phyloP scores from a whole-genome alignment of 139 green algal species.

The Chlorella ohadii region DNA sequence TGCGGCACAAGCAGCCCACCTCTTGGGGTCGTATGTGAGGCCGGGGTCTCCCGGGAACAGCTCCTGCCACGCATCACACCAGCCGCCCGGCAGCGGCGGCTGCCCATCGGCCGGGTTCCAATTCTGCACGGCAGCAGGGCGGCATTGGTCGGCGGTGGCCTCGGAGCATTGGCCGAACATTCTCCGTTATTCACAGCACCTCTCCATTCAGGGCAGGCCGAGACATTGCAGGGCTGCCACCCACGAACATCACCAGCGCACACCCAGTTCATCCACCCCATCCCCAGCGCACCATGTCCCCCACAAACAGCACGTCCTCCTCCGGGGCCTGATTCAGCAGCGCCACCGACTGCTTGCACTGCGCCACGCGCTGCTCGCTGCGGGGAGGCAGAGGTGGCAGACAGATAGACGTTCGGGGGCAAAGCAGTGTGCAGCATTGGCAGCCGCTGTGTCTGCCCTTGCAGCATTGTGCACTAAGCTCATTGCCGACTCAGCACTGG shows the following conservation, averaged over 20 bases:
- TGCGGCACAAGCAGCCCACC: no score
- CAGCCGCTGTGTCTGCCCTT: no score
- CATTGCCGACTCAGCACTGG: no score
- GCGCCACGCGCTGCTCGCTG: constrained; percentile 32
- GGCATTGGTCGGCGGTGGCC: not conserved
- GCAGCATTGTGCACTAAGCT: no score
- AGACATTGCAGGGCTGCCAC: no score
- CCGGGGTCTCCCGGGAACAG: constrained; percentile 49
- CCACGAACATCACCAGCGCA: no score
- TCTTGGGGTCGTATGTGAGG: constrained; percentile 59
- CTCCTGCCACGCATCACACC: constrained; percentile 58
- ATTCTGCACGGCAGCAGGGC: not conserved
- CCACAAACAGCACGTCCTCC: constrained; percentile 42
- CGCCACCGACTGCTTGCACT: constrained; percentile 40
- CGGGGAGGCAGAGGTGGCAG: not conserved
- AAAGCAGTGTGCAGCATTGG: no score
- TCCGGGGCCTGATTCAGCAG: constrained; percentile 26
- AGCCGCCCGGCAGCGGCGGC: constrained; percentile 48
- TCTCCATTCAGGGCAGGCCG: no score
- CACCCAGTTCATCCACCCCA: no score
- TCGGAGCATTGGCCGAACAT: no score
- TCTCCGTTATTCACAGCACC: no score
- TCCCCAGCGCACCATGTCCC: constrained; percentile 50
- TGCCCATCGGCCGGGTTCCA: constrained; percentile 38
- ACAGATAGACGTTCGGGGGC: no score